These are phyloP conservation scores for Aspergillus fumigatiaffinis DNA, from an alignment of 2,329 filamentous ascomycete species.

Conservation along the genomic window DNA sequence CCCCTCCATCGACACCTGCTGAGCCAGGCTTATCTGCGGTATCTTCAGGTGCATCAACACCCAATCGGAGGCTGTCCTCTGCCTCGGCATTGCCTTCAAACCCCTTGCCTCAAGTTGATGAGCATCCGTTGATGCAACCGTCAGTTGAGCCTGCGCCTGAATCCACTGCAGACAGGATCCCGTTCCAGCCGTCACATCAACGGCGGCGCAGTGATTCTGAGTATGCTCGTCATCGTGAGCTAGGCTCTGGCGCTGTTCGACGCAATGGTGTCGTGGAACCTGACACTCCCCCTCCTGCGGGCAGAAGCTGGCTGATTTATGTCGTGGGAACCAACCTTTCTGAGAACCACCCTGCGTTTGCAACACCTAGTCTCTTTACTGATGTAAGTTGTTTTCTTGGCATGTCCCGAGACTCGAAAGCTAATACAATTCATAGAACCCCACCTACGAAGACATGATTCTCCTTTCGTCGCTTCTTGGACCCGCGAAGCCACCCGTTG, in stretches of 20 bases:
- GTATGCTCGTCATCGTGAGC: slow-evolving; percentile 51
- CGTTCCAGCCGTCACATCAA: slow-evolving; percentile 45
- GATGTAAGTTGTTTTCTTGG: slow-evolving; percentile 47
- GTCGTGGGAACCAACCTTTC: slow-evolving; percentile 67
- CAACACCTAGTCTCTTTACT: slow-evolving; percentile 66
- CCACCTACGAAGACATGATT: slow-evolving; percentile 70
- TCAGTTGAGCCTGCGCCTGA: slow-evolving; percentile 31
- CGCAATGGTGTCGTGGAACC: slow-evolving; percentile 63
- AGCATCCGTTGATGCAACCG: slow-evolving; percentile 34
- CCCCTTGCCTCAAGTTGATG: slow-evolving; percentile 37
- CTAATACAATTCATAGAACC: slow-evolving; percentile 41
- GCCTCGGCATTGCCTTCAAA: slow-evolving; percentile 42
- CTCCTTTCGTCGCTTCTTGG: slow-evolving; percentile 63
- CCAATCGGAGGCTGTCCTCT: slow-evolving; percentile 45
- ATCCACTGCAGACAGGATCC: slow-evolving; percentile 35
- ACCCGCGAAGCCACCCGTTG: slow-evolving; percentile 65
- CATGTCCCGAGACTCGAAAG: background rate
- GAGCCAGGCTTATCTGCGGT: slow-evolving; percentile 54
- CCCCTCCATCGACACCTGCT: slow-evolving; percentile 61
- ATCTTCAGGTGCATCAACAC: slow-evolving; percentile 51
- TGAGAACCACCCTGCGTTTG: slow-evolving; percentile 66
- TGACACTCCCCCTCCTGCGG: slow-evolving; percentile 48
- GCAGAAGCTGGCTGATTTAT: slow-evolving; percentile 68
- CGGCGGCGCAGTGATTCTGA: slow-evolving; percentile 58
- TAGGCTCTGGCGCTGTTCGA: slow-evolving; percentile 59